Evolutionary conservation across 2,329 filamentous ascomycete species (phyloP).

Genomic region (Hypoxylon sp.): DNA sequence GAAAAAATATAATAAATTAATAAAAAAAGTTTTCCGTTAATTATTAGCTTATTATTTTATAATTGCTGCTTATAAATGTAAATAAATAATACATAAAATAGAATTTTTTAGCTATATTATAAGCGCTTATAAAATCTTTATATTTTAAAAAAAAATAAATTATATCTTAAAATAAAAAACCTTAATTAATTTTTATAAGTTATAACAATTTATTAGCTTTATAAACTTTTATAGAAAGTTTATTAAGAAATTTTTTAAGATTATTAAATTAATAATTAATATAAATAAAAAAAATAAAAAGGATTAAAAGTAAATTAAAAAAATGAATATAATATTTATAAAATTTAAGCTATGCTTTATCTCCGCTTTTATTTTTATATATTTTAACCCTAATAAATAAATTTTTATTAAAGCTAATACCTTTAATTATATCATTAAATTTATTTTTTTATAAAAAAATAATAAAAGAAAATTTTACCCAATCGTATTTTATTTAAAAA

Average conservation of each 20-base stretch:
- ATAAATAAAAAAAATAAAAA: not conserved
- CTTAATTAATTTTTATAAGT: not conserved
- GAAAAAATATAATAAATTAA: slow-evolving; percentile 2
- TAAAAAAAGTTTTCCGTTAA: not conserved
- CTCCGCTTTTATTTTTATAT: not conserved
- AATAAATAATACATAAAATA: not conserved
- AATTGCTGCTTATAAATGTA: not conserved
- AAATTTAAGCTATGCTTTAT: not conserved
- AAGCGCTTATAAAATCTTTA: not conserved
- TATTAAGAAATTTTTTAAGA: not conserved
- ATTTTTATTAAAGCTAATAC: not conserved
- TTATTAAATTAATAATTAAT: not conserved
- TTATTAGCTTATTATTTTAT: not conserved
- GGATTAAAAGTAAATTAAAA: not conserved
- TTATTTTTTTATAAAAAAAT: not conserved
- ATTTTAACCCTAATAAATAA: not conserved
- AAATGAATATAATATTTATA: not conserved
- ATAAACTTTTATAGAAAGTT: not conserved
- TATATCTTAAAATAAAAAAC: not conserved
- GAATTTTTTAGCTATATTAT: slow-evolving; percentile 4
- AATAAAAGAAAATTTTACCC: not conserved
- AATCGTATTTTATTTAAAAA: not conserved
- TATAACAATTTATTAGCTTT: not conserved
- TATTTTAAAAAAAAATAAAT: not conserved
- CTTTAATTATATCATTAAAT: not conserved